Evolutionary conservation across 495 filamentous ascomycete genomes (phyloP).

Genomic region (Hyaloscypha finlandica): DNA sequence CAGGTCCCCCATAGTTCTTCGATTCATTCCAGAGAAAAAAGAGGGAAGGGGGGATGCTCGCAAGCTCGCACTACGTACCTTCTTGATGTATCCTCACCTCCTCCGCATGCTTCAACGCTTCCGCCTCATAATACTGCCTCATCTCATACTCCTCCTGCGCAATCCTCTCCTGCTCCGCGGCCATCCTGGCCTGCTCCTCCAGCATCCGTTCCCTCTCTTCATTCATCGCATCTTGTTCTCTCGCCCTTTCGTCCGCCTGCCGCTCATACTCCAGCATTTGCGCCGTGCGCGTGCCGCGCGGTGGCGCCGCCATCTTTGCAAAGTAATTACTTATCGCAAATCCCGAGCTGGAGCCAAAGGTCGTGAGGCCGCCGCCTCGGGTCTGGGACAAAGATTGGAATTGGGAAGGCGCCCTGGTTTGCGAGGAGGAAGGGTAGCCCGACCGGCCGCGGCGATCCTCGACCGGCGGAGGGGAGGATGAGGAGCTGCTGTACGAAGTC

Average conservation of each 20-base stretch:
- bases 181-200: slow-evolving; percentile 45
- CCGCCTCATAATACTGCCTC: slow-evolving; percentile 34
- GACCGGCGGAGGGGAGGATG: neutral
- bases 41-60: neutral
- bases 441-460: neutral
- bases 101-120: slow-evolving; percentile 46
- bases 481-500: neutral
- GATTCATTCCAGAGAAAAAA: no score
- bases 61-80: slow-evolving; percentile 10
- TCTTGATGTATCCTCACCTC: slow-evolving; percentile 32
- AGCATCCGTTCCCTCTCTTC: slow-evolving; percentile 40
- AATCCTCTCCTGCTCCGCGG: slow-evolving; percentile 43
- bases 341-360: neutral
- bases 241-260: slow-evolving; percentile 28
- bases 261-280: slow-evolving; percentile 45
- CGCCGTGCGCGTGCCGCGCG: slow-evolving; percentile 39
- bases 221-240: slow-evolving; percentile 31
- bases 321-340: neutral
- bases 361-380: neutral
- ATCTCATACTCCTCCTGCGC: slow-evolving; percentile 51
- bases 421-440: neutral
- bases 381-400: neutral
- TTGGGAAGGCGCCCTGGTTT: no score
- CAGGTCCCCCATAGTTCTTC: no score
- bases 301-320: neutral